These are phyloP conservation scores for Boletellus emodensis DNA, from an alignment of 768 basidiomycete species.

Conservation along the genomic window DNA sequence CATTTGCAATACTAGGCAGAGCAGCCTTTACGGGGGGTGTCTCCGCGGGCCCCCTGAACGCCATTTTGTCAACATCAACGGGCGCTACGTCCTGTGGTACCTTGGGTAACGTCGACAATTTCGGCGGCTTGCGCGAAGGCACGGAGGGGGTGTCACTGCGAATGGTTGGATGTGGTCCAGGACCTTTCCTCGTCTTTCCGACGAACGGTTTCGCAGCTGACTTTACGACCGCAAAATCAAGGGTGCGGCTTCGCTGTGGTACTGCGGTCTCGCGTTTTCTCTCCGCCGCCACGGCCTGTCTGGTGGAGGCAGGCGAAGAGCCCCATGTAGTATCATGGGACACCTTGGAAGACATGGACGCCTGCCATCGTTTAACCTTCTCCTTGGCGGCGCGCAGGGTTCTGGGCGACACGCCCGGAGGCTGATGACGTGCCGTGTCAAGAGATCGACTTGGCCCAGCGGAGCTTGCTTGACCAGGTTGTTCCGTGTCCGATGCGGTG, in stretches of 20 bases:
- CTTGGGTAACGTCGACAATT: constrained; percentile 4
- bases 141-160: constrained; percentile 5
- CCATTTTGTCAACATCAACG: neutral
- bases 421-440: constrained; percentile 4
- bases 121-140: constrained; percentile 14
- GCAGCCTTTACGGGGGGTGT: constrained; percentile 3
- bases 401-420: constrained; percentile 22
- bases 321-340: constrained; percentile 5
- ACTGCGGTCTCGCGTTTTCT: constrained; percentile 19
- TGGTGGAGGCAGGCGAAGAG: constrained; percentile 3
- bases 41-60: constrained; percentile 2
- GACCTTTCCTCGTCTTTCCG: constrained; percentile 22
- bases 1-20: constrained; percentile 29
- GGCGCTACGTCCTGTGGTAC: neutral
- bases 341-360: constrained; percentile 20
- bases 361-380: constrained; percentile 37
- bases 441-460: neutral
- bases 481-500: constrained; percentile 4
- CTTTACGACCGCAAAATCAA: constrained; percentile 46
- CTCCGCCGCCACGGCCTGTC: neutral
- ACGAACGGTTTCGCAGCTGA: constrained; percentile 21
- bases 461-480: neutral
- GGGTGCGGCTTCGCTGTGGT: constrained; percentile 23
- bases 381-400: constrained; percentile 29
- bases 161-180: neutral